Base-by-base conservation (phyloP, 805 yeast species). In the Lachancea nothofagi region DNA sequence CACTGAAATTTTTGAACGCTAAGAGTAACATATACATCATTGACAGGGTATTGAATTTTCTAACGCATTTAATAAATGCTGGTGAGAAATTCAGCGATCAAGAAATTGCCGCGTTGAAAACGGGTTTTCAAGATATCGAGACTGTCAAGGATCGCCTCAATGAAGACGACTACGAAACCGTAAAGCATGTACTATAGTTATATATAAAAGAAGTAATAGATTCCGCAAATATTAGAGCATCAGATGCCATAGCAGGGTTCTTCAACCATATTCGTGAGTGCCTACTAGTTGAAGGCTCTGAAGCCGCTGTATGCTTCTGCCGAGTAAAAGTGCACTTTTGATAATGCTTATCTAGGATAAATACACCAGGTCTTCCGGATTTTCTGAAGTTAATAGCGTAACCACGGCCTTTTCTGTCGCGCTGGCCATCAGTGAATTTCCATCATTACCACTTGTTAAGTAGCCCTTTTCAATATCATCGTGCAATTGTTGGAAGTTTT, bases 21-120 rank as follows among this genome's bases (percentile, higher is more conserved):
- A 62, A 57, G n/a, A 42, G 53, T 5, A 40, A 75, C 46, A 49
- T 75, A 10, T 74, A 74, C 13, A 64, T 78, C 29, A 64, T 75
- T 20, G 89, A 82, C 48, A 77, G 77, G 56, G 69, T 74, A 0
- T 57, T 81, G 45, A 69, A 70, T 41, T 62, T 80, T 19, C 49
- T 82, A 14, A 52, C 69, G 1, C 71, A 71, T 23, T 59, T 81
- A 45, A 60, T 71, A 15, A 49, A 64, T 6, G 63, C 66, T 10
- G 65, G 67, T 2, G 77, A 70, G 51, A 48, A 60, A 33, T 80
- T 80, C 48, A 64, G 60, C 20, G 59, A 64, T 0, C 61, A 53
- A 0, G 84, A 80, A 50, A 39, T 64, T 9, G 43, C 43, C 1
- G 50, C 55, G 25, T 59, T 79, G 19, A 47, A 55, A 5, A 41